These are phyloP conservation scores for Talaromyces sp. DNA, from an alignment of 2,329 filamentous ascomycete species.

Conservation along the genomic window DNA sequence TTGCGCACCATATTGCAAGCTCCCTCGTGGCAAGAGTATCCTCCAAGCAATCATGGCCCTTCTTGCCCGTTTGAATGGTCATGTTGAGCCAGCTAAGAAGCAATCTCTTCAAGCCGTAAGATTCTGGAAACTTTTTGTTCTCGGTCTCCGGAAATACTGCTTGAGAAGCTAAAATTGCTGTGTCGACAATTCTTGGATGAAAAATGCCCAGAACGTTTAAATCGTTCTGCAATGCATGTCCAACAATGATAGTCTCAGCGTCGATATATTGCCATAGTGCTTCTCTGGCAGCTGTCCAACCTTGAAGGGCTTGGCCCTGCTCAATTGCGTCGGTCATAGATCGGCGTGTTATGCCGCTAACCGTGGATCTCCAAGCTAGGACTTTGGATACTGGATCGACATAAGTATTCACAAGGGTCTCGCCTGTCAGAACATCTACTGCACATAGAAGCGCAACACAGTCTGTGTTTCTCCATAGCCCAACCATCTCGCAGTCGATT, in stretches of 20 bases:
- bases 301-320: slow-evolving; percentile 32
- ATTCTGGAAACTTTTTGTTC: slow-evolving; percentile 7
- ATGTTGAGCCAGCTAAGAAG: slow-evolving; percentile 35
- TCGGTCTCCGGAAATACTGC: slow-evolving; percentile 20
- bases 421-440: slow-evolving; percentile 48
- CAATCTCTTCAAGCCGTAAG: slow-evolving; percentile 3
- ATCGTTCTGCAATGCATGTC: slow-evolving; percentile 48
- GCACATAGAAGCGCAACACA: slow-evolving; percentile 40
- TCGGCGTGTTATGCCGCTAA: slow-evolving; percentile 38
- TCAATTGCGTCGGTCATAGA: slow-evolving; percentile 32
- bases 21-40: slow-evolving; percentile 51
- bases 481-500: slow-evolving; percentile 52
- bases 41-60: slow-evolving; percentile 49
- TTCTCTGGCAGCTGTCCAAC: slow-evolving; percentile 44
- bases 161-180: slow-evolving; percentile 40
- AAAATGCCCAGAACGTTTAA: slow-evolving; percentile 44
- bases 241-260: slow-evolving; percentile 46
- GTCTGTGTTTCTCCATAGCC: slow-evolving; percentile 25
- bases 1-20: slow-evolving; percentile 47
- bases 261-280: slow-evolving; percentile 45
- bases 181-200: slow-evolving; percentile 46
- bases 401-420: slow-evolving; percentile 44
- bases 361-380: slow-evolving; percentile 37
- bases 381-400: slow-evolving; percentile 37
- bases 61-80: slow-evolving; percentile 32